phyloP scores from a whole-genome alignment of 805 yeast genomes.

The Saccharomycopsis sp. region DNA sequence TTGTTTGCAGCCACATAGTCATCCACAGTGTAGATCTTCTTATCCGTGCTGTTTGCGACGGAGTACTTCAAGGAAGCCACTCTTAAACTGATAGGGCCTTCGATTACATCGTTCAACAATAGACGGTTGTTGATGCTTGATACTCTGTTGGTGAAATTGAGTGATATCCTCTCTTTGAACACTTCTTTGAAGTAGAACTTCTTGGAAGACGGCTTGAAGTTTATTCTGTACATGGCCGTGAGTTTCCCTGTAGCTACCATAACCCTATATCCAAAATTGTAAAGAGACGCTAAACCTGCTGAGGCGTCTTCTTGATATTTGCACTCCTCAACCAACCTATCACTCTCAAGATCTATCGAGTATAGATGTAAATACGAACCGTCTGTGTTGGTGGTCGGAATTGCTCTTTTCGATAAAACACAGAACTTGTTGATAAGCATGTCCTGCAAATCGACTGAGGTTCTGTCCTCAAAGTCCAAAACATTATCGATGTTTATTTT shows the following conservation, averaged over 20 bases:
- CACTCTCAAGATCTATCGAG: not conserved
- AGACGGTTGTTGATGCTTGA: conserved; percentile 3
- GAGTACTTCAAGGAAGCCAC: conserved; percentile 6
- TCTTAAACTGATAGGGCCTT: conserved; percentile 12
- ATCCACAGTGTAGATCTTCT: conserved; percentile 18
- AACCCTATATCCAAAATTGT: conserved; percentile 16
- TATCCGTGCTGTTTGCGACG: not conserved
- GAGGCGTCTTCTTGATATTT: not conserved
- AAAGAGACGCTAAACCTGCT: conserved; percentile 1
- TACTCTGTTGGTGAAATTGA: conserved; percentile 3
- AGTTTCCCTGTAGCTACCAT: conserved; percentile 13
- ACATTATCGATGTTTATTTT: conserved; percentile 2
- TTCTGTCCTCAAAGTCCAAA: conserved; percentile 15
- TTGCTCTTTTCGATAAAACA: not conserved
- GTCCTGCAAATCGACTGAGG: conserved; percentile 15
- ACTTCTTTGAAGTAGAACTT: conserved; percentile 7
- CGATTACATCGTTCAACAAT: conserved; percentile 10
- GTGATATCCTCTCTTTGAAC: conserved; percentile 8
- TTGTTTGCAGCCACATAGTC: conserved; percentile 20
- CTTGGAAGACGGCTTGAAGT: conserved; percentile 13
- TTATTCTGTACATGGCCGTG: conserved; percentile 14
- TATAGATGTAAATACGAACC: not conserved
- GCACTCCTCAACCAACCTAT: conserved; percentile 1
- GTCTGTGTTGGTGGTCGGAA: not conserved
- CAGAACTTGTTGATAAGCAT: conserved; percentile 11